A percentile compares a stretch with the other conserved stretches of the same genome.
Evolutionary conservation across 495 filamentous ascomycete species (phyloP).

Genomic region (Annulohypoxylon stygium): DNA sequence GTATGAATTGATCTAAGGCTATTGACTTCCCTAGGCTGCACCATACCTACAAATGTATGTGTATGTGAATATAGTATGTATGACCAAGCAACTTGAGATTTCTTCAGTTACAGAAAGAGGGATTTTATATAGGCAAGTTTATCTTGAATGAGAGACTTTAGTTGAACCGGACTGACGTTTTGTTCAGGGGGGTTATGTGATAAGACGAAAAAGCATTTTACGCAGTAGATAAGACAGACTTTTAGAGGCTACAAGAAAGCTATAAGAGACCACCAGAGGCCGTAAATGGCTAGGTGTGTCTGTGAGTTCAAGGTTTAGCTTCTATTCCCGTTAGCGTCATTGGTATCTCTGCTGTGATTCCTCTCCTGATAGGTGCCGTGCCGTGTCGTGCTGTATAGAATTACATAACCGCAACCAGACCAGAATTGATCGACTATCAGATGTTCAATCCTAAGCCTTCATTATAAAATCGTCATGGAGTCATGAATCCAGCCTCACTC

Average conservation of each 20-base stretch:
- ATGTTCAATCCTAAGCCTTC: slow-evolving; percentile 1
- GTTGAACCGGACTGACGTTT: slow-evolving; percentile 1
- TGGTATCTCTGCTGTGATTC: slow-evolving; percentile 1
- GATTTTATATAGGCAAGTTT: slow-evolving; percentile 1
- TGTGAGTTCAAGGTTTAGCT: slow-evolving; percentile 12
- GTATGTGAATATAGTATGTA: background rate
- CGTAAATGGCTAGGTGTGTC: background rate
- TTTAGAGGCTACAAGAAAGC: background rate
- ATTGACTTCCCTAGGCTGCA: slow-evolving; percentile 12
- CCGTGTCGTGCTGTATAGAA: background rate
- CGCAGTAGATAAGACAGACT: slow-evolving; percentile 2
- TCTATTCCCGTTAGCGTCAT: slow-evolving; percentile 8
- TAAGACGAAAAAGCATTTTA: slow-evolving; percentile 6
- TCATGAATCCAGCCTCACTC: slow-evolving; percentile 3
- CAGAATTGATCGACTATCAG: slow-evolving; percentile 4
- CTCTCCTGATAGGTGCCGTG: slow-evolving; percentile 7
- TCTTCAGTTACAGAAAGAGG: background rate
- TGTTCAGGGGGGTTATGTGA: slow-evolving; percentile 3
- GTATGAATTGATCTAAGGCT: slow-evolving; percentile 13
- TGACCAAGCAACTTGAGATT: background rate
- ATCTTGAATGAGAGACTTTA: background rate
- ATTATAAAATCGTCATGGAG: background rate
- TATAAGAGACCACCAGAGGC: background rate
- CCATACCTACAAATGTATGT: slow-evolving; percentile 10
- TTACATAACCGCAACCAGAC: slow-evolving; percentile 10